Evolutionary conservation across 2,329 filamentous ascomycete species (phyloP).

Genomic region (Shiraia sp.): DNA sequence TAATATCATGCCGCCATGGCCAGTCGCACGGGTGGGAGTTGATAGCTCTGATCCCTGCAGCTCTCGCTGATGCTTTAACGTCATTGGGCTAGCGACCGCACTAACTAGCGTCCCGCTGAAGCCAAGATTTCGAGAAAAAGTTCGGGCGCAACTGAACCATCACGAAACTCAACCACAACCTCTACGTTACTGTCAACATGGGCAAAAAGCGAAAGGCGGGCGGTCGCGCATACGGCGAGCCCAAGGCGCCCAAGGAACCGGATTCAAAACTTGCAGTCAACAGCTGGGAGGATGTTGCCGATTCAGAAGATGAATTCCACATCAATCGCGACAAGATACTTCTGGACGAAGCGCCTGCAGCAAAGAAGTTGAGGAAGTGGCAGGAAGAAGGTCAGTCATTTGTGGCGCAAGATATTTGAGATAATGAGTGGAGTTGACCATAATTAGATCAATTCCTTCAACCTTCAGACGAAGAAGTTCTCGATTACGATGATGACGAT

Average conservation of each 20-base stretch:
- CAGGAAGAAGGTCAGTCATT: constrained; percentile 64
- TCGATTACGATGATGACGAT: constrained; percentile 57
- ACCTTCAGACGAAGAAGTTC: constrained; percentile 65
- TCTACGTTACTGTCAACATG: constrained; percentile 42
- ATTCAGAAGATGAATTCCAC: constrained; percentile 94
- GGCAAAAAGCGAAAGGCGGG: constrained; percentile 70
- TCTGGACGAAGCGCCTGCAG: constrained; percentile 77
- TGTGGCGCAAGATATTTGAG: no score
- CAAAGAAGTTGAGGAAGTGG: constrained; percentile 74
- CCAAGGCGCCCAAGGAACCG: constrained; percentile 39
- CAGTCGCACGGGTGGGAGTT: not conserved
- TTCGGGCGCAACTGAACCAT: constrained; percentile 17
- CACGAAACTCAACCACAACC: constrained; percentile 8
- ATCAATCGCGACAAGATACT: constrained; percentile 83
- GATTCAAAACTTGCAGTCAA: constrained; percentile 60
- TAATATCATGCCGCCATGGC: not conserved
- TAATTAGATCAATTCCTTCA: constrained; percentile 59
- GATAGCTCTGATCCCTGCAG: constrained; percentile 1
- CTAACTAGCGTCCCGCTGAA: constrained; percentile 19
- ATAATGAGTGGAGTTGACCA: constrained; percentile 5
- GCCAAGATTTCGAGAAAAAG: constrained; percentile 38
- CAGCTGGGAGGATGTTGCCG: constrained; percentile 81
- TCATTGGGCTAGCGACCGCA: not conserved
- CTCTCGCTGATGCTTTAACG: constrained; percentile 3
- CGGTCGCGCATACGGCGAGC: constrained; percentile 46